phyloP scores from a whole-genome alignment of 192 early-diverging fungal species.

The Coemansia asiatica region DNA sequence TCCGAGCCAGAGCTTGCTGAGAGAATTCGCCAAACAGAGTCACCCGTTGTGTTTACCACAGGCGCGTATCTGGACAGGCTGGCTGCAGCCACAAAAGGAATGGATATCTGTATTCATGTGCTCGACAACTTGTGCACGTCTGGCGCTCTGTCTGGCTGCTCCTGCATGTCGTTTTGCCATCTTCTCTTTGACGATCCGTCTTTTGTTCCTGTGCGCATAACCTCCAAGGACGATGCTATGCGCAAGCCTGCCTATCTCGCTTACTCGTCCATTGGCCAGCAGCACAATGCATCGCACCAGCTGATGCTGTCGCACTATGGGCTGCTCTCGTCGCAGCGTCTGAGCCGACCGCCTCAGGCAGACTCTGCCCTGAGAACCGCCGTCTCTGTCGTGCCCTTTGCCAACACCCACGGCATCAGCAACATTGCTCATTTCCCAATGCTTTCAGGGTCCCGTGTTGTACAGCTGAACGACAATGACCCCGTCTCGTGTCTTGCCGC shows the following conservation, averaged over 20 bases:
- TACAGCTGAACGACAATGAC: constrained; percentile 30
- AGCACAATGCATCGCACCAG: constrained; percentile 14
- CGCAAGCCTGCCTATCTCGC: constrained; percentile 41
- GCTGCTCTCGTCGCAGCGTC: constrained; percentile 31
- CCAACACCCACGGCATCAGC: constrained; percentile 39
- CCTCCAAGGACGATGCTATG: constrained; percentile 33
- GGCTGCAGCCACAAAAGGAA: constrained; percentile 8
- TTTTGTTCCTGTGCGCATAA: constrained; percentile 45
- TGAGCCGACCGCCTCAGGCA: constrained; percentile 12
- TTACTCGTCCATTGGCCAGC: constrained; percentile 16
- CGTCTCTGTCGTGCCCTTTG: constrained; percentile 43
- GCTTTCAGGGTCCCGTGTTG: constrained; percentile 43
- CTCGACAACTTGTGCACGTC: constrained; percentile 17
- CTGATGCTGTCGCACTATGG: constrained; percentile 49
- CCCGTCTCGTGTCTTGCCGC: constrained; percentile 32
- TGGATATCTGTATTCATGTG: constrained; percentile 26
- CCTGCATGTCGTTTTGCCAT: constrained; percentile 27
- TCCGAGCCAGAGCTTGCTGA: constrained; percentile 15
- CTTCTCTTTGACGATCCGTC: constrained; percentile 39
- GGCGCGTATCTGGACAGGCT: constrained; percentile 17
- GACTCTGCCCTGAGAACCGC: constrained; percentile 23
- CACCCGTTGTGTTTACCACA: constrained; percentile 37
- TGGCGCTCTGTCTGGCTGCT: constrained; percentile 5
- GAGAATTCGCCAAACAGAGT: constrained; percentile 24
- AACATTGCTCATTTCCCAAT: constrained; percentile 50